These are phyloP conservation scores for Fraxinus latifolia DNA, from an alignment of 305 asterid genomes.

Conservation along the genomic window DNA sequence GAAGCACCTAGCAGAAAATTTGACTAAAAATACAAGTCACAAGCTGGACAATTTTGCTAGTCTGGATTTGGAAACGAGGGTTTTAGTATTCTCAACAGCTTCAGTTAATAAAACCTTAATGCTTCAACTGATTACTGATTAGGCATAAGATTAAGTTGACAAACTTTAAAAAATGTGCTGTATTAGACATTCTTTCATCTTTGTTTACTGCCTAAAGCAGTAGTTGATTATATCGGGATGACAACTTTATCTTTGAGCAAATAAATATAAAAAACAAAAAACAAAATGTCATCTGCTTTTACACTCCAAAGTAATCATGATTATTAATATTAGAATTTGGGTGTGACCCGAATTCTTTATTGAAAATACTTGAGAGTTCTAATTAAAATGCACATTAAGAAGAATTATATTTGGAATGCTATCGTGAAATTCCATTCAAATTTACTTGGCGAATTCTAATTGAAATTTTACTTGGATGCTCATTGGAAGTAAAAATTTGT, in stretches of 20 bases:
- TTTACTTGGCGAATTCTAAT: no score
- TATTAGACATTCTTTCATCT: background rate
- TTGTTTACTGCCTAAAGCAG: background rate
- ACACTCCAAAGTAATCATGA: background rate
- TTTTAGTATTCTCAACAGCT: slow-evolving; percentile 50
- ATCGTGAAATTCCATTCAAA: no score
- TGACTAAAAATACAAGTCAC: slow-evolving; percentile 15
- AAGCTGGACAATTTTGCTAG: slow-evolving; percentile 48
- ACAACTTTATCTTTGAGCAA: background rate
- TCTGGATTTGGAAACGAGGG: slow-evolving; percentile 62
- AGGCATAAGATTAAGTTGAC: slow-evolving; percentile 65
- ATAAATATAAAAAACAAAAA: no score
- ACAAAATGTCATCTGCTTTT: background rate
- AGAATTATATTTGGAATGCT: no score
- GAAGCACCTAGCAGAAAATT: background rate
- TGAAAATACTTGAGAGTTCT: no score
- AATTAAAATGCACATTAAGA: no score
- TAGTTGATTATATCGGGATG: background rate
- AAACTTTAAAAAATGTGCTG: slow-evolving; percentile 45
- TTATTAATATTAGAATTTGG: no score
- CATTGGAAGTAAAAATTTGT: no score
- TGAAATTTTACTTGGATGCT: no score
- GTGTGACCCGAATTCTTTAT: no score
- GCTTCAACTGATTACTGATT: slow-evolving; percentile 56
- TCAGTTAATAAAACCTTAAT: slow-evolving; percentile 41